phyloP scores from a whole-genome alignment of 1,284 basidiomycete genomes.

The Naganishia liquefaciens region DNA sequence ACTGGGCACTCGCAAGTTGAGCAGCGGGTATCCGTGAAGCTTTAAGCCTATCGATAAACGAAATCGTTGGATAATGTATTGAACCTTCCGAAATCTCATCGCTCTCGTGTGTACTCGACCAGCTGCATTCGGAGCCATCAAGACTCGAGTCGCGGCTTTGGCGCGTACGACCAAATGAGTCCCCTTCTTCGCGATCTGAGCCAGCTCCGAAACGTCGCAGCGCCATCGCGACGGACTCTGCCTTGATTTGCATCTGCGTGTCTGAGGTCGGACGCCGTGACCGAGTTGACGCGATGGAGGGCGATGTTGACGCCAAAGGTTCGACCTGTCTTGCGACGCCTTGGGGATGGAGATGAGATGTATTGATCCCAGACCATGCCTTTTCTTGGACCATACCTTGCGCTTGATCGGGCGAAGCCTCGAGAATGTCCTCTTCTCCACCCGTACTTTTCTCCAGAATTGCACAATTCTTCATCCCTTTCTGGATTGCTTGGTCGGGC shows the following conservation, averaged over 20 bases:
- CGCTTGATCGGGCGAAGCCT: too few relatives aligned
- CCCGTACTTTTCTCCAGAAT: too few relatives aligned
- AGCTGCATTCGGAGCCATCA: conserved; percentile 1
- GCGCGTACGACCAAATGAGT: neutral
- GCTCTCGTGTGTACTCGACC: conserved; percentile 24
- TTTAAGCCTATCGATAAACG: conserved; percentile 19
- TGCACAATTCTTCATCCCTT: too few relatives aligned
- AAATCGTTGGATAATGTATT: conserved; percentile 19
- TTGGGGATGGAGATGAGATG: neutral
- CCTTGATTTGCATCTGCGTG: neutral
- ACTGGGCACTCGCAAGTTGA: neutral
- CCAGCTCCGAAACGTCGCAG: neutral
- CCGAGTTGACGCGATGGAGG: neutral
- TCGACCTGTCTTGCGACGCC: neutral
- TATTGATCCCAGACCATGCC: too few relatives aligned
- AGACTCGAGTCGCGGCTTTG: conserved; percentile 15
- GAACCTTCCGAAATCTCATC: conserved; percentile 21
- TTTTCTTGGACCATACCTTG: too few relatives aligned
- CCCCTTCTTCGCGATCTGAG: neutral
- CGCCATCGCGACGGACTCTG: conserved; percentile 1
- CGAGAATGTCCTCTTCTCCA: too few relatives aligned
- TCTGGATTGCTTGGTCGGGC: too few relatives aligned
- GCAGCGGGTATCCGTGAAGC: conserved; percentile 4
- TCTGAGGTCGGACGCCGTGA: neutral
- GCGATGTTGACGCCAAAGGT: neutral